These are phyloP conservation scores for Penicillium vulpinum DNA, from an alignment of 2,329 filamentous ascomycete species.

Conservation along the genomic window DNA sequence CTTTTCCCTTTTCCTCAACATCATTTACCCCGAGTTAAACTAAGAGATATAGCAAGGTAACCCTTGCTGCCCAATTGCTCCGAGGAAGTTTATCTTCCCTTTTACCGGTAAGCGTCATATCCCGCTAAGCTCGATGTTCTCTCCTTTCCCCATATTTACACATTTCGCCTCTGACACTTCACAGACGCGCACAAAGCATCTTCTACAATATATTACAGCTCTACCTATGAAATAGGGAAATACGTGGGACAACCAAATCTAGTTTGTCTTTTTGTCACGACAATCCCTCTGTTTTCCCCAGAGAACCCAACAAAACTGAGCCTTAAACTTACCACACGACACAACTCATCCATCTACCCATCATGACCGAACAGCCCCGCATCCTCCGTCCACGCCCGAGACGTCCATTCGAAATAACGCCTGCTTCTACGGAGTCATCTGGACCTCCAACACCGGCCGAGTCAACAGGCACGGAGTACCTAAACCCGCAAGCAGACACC, in stretches of 20 bases:
- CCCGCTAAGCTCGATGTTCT: neutral
- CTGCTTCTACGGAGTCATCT: slow-evolving; percentile 47
- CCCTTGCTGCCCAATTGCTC: neutral
- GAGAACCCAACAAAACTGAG: neutral
- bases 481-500: slow-evolving; percentile 33
- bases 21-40: neutral
- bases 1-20: neutral
- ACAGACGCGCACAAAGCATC: neutral
- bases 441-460: slow-evolving; percentile 44
- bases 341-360: slow-evolving; percentile 5
- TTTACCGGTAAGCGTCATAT: neutral
- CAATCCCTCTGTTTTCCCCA: neutral
- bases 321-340: neutral
- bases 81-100: neutral
- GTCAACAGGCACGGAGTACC: slow-evolving; percentile 34
- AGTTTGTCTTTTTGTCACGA: slow-evolving; percentile 2
- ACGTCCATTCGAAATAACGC: slow-evolving; percentile 66
- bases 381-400: slow-evolving; percentile 70
- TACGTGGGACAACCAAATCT: neutral
- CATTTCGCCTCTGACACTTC: neutral
- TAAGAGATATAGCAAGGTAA: neutral
- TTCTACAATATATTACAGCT: neutral
- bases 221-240: neutral
- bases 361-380: slow-evolving; percentile 48
- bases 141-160: slow-evolving; percentile 2